Percentiles rank a stretch among this genome's conserved stretches.
Evolutionary conservation across 1,139 yeast species (phyloP).

Genomic region (Protomyces inouyei): DNA sequence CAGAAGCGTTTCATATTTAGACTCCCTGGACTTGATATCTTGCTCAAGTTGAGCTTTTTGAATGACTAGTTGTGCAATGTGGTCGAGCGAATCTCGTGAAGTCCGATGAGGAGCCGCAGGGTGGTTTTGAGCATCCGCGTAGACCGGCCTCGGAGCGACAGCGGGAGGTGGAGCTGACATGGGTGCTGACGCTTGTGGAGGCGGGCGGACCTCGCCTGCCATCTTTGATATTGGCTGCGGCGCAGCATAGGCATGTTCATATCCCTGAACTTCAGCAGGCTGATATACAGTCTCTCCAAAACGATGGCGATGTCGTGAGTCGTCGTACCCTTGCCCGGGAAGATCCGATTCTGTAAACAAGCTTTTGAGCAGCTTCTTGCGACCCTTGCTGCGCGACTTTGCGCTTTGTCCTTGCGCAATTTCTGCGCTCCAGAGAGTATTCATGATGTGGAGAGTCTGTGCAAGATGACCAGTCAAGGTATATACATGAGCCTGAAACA

Average conservation of each 20-base stretch:
- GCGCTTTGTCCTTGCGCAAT: background rate
- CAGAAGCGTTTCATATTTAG: slow-evolving; percentile 1
- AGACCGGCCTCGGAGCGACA: background rate
- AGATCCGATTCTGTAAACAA: background rate
- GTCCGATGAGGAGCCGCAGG: background rate
- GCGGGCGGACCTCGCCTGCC: background rate
- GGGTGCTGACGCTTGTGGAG: background rate
- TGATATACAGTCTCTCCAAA: background rate
- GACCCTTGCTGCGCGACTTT: background rate
- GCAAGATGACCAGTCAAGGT: too few species aligned
- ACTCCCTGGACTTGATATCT: slow-evolving; percentile 9
- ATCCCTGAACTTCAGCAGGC: background rate
- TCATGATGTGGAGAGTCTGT: background rate
- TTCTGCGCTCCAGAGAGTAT: background rate
- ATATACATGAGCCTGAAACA: background rate
- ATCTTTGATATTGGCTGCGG: background rate
- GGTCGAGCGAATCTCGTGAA: slow-evolving; percentile 4
- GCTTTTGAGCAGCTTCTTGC: background rate
- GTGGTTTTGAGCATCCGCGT: background rate
- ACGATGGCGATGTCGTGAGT: background rate
- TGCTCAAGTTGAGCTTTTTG: slow-evolving; percentile 21
- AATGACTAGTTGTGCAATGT: slow-evolving; percentile 11
- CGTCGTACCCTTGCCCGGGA: background rate
- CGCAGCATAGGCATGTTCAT: background rate
- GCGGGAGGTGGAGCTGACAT: background rate